These are phyloP conservation scores for Picochlorum sp. DNA, from an alignment of 139 green algal species.

Conservation along the genomic window DNA sequence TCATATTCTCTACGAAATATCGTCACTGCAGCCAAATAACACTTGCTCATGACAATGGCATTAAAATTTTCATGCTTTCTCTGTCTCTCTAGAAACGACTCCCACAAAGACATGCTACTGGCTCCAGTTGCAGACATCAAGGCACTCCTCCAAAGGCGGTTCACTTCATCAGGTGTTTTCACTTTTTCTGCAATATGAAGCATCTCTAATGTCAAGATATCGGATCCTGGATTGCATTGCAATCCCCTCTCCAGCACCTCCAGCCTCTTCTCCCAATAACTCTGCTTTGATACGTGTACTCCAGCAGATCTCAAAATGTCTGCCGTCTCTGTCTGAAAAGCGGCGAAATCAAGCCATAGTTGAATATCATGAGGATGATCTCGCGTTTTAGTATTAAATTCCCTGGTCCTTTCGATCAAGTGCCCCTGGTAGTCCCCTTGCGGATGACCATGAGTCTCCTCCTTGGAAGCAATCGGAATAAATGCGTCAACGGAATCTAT, in stretches of 20 bases:
- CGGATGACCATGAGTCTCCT: too few species aligned
- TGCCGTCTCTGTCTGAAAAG: conserved; percentile 56
- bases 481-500: too few species aligned
- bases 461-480: too few species aligned
- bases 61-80: too few species aligned
- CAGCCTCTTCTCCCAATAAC: conserved; percentile 65
- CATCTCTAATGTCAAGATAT: conserved; percentile 59
- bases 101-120: too few species aligned
- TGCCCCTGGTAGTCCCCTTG: too few species aligned
- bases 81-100: too few species aligned
- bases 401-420: conserved; percentile 34
- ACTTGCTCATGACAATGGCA: too few species aligned
- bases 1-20: too few species aligned
- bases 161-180: conserved; percentile 14
- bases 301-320: conserved; percentile 9
- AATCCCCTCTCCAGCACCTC: conserved; percentile 59
- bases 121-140: conserved; percentile 18
- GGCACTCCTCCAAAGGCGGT: conserved; percentile 37
- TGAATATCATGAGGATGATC: conserved; percentile 49
- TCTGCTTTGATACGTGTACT: conserved; percentile 25
- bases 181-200: conserved; percentile 32
- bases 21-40: too few species aligned
- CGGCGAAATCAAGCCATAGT: conserved; percentile 77
- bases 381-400: conserved; percentile 63
- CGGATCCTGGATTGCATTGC: conserved; percentile 47